Evolutionary conservation across 129 eudicot species (phyloP).

Genomic region (Escallonia rubra): DNA sequence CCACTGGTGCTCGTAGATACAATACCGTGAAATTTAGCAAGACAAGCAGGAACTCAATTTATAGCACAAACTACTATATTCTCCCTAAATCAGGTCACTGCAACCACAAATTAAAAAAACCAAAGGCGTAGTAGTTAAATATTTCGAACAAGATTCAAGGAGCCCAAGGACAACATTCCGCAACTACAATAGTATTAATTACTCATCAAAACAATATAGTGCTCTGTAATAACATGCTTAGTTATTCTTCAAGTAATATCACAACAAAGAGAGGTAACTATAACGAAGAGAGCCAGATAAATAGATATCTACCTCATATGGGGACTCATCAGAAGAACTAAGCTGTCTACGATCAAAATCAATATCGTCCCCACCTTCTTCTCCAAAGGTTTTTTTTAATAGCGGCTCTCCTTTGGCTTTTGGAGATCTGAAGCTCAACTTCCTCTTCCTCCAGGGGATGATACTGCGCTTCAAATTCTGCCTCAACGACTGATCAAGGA

Average conservation of each 20-base stretch:
- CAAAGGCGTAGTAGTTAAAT: too few species aligned
- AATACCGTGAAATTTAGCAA: too few species aligned
- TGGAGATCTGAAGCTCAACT: slow-evolving; percentile 54
- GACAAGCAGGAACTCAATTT: too few species aligned
- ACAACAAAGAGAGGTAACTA: not conserved
- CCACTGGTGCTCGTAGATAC: too few species aligned
- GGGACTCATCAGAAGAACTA: slow-evolving; percentile 55
- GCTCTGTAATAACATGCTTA: too few species aligned
- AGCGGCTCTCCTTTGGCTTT: slow-evolving; percentile 73
- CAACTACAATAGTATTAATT: too few species aligned
- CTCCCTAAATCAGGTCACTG: too few species aligned
- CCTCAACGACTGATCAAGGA: slow-evolving; percentile 24
- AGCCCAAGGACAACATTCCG: too few species aligned
- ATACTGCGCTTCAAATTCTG: slow-evolving; percentile 38
- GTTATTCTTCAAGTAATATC: not conserved
- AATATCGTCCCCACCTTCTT: slow-evolving; percentile 87
- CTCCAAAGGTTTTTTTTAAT: slow-evolving; percentile 49
- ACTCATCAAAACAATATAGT: too few species aligned
- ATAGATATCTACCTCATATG: slow-evolving; percentile 39
- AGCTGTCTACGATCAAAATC: slow-evolving; percentile 80
- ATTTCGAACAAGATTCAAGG: too few species aligned
- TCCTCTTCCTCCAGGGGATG: slow-evolving; percentile 68
- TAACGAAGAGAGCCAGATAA: not conserved
- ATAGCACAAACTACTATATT: too few species aligned
- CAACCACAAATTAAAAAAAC: too few species aligned